Evolutionary conservation across 140 eudicot genomes (phyloP), one percentile per base, ranked within the genome.

Genomic region (Anethum foeniculum): DNA sequence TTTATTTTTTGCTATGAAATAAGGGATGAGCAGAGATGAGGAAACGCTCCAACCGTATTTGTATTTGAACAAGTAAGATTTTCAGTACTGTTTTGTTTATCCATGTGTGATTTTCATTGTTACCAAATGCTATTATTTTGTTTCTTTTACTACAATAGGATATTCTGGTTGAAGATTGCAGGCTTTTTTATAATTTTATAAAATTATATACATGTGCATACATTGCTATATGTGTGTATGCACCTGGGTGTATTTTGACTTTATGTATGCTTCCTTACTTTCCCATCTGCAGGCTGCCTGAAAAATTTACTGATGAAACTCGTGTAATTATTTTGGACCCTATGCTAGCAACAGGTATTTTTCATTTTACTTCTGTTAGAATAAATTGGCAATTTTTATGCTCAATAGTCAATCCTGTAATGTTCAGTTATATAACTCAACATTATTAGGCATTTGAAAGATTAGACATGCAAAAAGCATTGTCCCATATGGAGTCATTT

Each of bases 291-390:
- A 96, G 99, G 90, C 88, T 96, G 76, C 99, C 99, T 4, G 90
- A 96, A 18, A 85, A 82, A 47, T 91, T 96, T 86, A 85, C 97
- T 71, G 94, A 90, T 71, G 98, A 93, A 83, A 81, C 98, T 80
- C 91, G 93, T 79, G 92, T 96, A 60, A 86, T 93, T 71, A 82
- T 96, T 76, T 93, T 96, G 28, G 99, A 96, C 82, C 98, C 99
- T 71, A 93, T 96, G 99, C 92, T 96, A 54, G 99, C 99, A 85
- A 96, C 99, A 81, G 99, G 99, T 92, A 83, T 15, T 36, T 28
- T 3, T n/a, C 68, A n/a, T n/a, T 21, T n/a, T 62, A 25, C 27
- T 62, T 62, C 1, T 62, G 43, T 32, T 30, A 67, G 74, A 67
- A 67, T 30, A 6, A 1, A 67, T n/a, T 13, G 16, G 64, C 56